Evolutionary conservation across 2,329 filamentous ascomycete genomes (phyloP), one percentile per base, ranked within the genome.

Genomic region (Falciphora oryzae): DNA sequence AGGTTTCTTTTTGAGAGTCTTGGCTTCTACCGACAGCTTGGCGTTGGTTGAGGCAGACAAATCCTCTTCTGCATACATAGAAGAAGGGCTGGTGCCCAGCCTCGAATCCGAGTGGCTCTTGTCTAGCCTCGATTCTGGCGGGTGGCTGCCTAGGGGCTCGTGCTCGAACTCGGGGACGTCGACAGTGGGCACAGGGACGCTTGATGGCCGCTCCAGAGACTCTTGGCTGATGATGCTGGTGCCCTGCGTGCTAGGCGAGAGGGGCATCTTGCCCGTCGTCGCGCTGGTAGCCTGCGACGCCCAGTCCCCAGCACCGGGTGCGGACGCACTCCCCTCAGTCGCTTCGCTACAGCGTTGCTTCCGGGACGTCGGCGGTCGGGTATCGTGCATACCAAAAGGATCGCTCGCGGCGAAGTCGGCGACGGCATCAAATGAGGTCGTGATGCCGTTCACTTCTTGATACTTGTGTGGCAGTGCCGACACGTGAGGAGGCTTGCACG

Each of bases 181-280:
- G 31, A 80, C 72, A 28, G 76, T 77, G 13, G 75, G 75, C 35
- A 73, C 72, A 0, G 79, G 79, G 27, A 81, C 75, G 67, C 79
- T 80, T 53, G 75, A 72, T 4, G 79, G 78, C 25, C 79, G 80
- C 60, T 86, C 85, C 64, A 81, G 71, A 10, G 84, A 86, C 58
- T 86, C 84, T 64, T 81, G 80, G 74, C 85, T 88, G 68, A 86
- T 81, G 67, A 89, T 85, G 73, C 86, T 89, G 25, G 86, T 89
- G 56, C 85, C 86, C 70, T 86, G 81, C 3, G 86, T 89, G 71
- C 85, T 88, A 2, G 86, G 86, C 29, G 86, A 88, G 50, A 88
- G 75, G 4, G 86, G 85, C 81, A 87, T 83, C 74, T 86, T 87
- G 62, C 84, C 82, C 1, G 85, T 88, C 1, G 85, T 86, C 11